Evolutionary conservation across 176 grass and related monocot genomes (phyloP).

Genomic region (Triticum aestivum): IWGSC_CS_RefSeq_v2.1 NC_057797.1:711814538-711815037

Average conservation of each 20-base stretch:
- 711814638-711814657: neutral
- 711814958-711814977: neutral
- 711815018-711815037: no score
- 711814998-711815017: neutral
- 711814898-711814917: neutral
- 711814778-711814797: neutral
- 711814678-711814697: neutral
- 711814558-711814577: neutral
- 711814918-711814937: neutral
- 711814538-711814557: constrained; percentile 42
- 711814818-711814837: neutral
- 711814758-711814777: no score
- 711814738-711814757: no score
- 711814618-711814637: constrained; percentile 2
- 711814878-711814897: neutral
- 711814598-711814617: neutral
- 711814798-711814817: no score
- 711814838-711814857: neutral
- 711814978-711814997: neutral
- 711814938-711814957: neutral
- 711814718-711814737: no score
- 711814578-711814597: neutral
- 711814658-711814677: neutral
- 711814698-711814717: neutral
- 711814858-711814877: neutral